Evolutionary conservation across 805 yeast genomes (phyloP).

Genomic region (Saccharomycopsis vini): DNA sequence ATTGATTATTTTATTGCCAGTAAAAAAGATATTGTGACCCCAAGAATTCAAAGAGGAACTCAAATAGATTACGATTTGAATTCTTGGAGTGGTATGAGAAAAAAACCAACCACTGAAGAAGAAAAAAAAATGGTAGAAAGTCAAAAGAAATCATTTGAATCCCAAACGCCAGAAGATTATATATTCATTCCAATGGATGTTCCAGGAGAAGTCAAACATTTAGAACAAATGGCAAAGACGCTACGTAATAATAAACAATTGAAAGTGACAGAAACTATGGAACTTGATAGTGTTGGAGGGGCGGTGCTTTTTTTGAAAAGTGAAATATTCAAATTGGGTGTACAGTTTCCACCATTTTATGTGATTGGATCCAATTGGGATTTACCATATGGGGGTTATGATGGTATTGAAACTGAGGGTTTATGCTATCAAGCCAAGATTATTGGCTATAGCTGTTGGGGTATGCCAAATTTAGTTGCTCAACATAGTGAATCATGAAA

Average conservation of each 20-base stretch:
- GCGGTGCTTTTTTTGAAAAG: constrained; percentile 39
- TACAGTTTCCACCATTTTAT: constrained; percentile 34
- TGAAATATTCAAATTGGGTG: constrained; percentile 35
- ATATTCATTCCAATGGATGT: constrained; percentile 23
- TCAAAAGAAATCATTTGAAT: constrained; percentile 22
- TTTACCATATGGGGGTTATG: constrained; percentile 34
- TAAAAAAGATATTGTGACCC: constrained; percentile 26
- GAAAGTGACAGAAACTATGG: constrained; percentile 2
- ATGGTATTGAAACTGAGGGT: constrained; percentile 46
- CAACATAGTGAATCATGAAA: constrained; percentile 24
- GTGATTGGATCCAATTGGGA: constrained; percentile 36
- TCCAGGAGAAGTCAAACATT: constrained; percentile 20
- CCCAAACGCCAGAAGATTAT: constrained; percentile 15
- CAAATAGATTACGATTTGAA: constrained; percentile 29
- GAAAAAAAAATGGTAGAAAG: constrained; percentile 20
- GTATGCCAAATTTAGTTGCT: constrained; percentile 39
- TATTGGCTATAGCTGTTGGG: constrained; percentile 41
- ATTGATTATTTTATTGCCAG: constrained; percentile 22
- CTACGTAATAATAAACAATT: constrained; percentile 17
- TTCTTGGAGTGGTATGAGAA: constrained; percentile 29
- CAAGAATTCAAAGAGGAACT: constrained; percentile 24
- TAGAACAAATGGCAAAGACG: constrained; percentile 22
- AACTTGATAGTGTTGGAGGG: constrained; percentile 42
- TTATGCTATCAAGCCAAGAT: constrained; percentile 38
- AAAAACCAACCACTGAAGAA: constrained; percentile 23